Conservation (phyloP, 2,329 filamentous ascomycete species). For the Fusarium sp. region DNA sequence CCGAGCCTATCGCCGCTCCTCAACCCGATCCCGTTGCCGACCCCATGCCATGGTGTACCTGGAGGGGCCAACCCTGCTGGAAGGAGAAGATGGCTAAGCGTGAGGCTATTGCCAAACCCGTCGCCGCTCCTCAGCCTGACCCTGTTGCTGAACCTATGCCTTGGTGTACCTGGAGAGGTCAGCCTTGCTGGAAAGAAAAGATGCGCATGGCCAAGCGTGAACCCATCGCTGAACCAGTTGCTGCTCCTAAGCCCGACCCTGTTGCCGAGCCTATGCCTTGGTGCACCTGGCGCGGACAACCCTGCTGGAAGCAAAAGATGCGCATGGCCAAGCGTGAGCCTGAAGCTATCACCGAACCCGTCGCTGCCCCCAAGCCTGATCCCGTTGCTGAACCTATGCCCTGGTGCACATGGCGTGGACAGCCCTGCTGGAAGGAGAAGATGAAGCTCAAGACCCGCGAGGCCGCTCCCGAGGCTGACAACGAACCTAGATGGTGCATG, state of each 20-base stretch:
- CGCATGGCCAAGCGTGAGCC: no score
- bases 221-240: not conserved
- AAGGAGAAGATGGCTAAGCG: constrained; percentile 13
- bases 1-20: not conserved
- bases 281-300: constrained; percentile 10
- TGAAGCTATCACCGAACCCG: not conserved
- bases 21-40: not conserved
- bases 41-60: constrained; percentile 11
- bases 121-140: not conserved
- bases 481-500: constrained; percentile 47
- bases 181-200: constrained; percentile 55
- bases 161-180: constrained; percentile 52
- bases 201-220: constrained; percentile 8
- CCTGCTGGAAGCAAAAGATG: constrained; percentile 13
- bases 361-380: not conserved
- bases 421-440: constrained; percentile 55
- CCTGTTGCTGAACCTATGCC: not conserved
- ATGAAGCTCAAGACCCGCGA: not conserved
- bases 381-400: not conserved
- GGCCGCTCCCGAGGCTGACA: not conserved
- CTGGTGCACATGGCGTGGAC: constrained; percentile 52
- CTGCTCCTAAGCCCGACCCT: not conserved
- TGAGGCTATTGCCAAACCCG: not conserved
- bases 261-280: not conserved
- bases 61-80: constrained; percentile 20